phyloP scores from a whole-genome alignment of 2,329 filamentous ascomycete species.

The Cladorrhinum sp. region DNA sequence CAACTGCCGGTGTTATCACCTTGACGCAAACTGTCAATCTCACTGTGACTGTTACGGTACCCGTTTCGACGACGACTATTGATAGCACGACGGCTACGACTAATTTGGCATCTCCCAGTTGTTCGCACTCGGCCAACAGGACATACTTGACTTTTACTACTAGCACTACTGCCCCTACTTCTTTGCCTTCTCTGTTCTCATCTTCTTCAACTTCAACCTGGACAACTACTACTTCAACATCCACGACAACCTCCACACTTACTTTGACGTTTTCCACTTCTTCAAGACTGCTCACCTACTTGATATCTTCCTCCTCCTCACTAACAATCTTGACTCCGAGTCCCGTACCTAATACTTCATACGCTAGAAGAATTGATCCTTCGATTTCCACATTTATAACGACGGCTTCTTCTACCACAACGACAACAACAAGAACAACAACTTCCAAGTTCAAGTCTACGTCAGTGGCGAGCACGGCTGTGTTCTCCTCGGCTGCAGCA shows the following conservation, averaged over 20 bases:
- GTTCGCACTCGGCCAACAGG: not conserved
- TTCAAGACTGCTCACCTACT: too few species aligned
- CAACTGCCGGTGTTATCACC: constrained; percentile 7
- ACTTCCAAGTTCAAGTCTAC: too few species aligned
- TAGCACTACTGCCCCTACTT: not conserved
- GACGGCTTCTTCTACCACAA: not conserved
- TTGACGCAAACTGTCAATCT: constrained; percentile 15
- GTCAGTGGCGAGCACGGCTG: too few species aligned
- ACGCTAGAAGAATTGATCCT: not conserved
- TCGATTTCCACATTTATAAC: not conserved
- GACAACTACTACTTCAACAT: not conserved
- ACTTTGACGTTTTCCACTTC: not conserved
- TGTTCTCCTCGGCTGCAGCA: too few species aligned
- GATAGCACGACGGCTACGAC: not conserved
- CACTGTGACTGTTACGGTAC: constrained; percentile 12
- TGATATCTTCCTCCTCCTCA: not conserved
- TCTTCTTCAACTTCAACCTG: too few species aligned
- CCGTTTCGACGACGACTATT: not conserved
- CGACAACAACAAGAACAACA: not conserved
- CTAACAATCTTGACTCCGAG: not conserved
- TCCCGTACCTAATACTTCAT: not conserved
- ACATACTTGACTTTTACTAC: too few species aligned
- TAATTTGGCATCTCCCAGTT: not conserved
- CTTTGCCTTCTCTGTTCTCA: not conserved
- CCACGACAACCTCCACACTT: not conserved